These are phyloP conservation scores for Colletotrichum sp. DNA, from an alignment of 2,329 filamentous ascomycete genomes.

Conservation along the genomic window DNA sequence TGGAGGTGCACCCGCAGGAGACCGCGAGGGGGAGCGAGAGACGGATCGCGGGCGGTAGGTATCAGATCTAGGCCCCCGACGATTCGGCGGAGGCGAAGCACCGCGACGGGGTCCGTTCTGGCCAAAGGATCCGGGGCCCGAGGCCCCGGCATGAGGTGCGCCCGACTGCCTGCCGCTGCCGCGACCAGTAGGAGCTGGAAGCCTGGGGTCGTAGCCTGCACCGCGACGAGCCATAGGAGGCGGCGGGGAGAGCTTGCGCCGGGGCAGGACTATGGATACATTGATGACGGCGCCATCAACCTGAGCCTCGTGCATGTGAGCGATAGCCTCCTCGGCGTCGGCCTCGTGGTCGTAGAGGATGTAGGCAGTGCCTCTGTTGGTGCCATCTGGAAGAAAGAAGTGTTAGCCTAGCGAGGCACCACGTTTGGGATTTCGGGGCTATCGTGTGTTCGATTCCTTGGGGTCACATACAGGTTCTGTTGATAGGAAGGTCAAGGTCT, in stretches of 20 bases:
- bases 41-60: constrained; percentile 66
- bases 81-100: constrained; percentile 36
- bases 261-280: constrained; percentile 87
- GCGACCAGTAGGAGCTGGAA: constrained; percentile 38
- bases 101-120: constrained; percentile 41
- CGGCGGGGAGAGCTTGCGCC: constrained; percentile 79
- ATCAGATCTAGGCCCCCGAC: constrained; percentile 52
- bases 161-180: constrained; percentile 21
- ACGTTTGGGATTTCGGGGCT: neutral
- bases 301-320: constrained; percentile 98
- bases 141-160: constrained; percentile 33
- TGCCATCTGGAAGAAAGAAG: constrained; percentile 64
- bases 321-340: constrained; percentile 86
- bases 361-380: constrained; percentile 92
- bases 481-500: constrained; percentile 89
- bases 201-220: constrained; percentile 62
- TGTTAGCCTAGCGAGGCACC: constrained; percentile 12
- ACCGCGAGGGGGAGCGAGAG: constrained; percentile 51
- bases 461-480: constrained; percentile 48
- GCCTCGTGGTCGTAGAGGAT: constrained; percentile 79
- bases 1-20: constrained; percentile 35
- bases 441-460: neutral
- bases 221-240: constrained; percentile 74
- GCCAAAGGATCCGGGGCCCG: constrained; percentile 34
- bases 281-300: constrained; percentile 82